Evolutionary conservation across 257 asterid genomes (phyloP).

Genomic region (Solanum infundibuliforme): DNA sequence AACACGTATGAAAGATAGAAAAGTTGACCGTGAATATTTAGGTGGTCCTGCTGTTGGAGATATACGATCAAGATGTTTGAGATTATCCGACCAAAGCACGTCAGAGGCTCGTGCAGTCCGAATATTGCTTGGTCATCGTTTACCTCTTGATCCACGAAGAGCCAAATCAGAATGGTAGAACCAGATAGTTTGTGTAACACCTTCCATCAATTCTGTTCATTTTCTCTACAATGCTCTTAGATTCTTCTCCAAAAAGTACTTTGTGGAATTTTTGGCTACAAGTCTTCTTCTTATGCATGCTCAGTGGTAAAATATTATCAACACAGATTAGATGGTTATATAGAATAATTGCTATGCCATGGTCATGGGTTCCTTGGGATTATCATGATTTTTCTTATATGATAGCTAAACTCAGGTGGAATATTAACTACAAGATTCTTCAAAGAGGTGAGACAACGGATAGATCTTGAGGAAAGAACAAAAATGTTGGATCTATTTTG

Average conservation of each 20-base stretch:
- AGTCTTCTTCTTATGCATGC: not conserved
- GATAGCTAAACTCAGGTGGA: not conserved
- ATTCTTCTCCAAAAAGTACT: not conserved
- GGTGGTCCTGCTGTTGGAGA: conserved; percentile 99
- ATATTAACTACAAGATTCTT: not conserved
- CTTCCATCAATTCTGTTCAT: not conserved
- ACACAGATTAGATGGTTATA: not conserved
- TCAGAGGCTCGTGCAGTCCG: conserved; percentile 89
- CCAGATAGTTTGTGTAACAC: conserved; percentile 8
- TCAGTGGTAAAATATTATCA: not conserved
- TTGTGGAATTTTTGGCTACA: not conserved
- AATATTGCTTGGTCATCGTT: conserved; percentile 78
- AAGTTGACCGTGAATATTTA: conserved; percentile 11
- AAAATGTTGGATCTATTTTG: not conserved
- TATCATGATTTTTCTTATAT: not conserved
- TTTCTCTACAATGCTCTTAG: not conserved
- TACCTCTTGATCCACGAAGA: conserved; percentile 66
- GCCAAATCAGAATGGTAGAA: conserved; percentile 83
- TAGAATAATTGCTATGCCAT: not conserved
- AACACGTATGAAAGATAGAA: not conserved
- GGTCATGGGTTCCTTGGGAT: not conserved
- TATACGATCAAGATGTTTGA: conserved; percentile 90
- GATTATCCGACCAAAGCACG: conserved; percentile 83
- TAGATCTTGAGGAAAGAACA: not conserved
- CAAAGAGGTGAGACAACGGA: not conserved